These are phyloP conservation scores for Salvia rosmarinus DNA, from an alignment of 257 asterid species.

Conservation along the genomic window DNA sequence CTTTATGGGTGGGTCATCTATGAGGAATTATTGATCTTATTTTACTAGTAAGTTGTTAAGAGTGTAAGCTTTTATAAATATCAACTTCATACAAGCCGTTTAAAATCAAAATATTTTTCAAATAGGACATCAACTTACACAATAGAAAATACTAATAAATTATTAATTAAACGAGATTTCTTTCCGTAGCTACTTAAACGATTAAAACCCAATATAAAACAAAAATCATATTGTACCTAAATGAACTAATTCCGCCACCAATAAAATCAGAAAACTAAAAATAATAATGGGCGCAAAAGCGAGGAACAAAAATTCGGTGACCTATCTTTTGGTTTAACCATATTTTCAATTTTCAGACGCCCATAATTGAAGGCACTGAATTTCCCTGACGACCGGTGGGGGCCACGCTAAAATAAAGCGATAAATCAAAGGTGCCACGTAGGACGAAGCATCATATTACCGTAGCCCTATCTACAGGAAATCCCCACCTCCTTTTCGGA, in stretches of 20 bases:
- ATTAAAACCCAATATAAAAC: not conserved
- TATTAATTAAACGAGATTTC: not conserved
- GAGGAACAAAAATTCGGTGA: constrained; percentile 27
- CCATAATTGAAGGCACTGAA: constrained; percentile 1
- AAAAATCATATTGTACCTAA: not conserved
- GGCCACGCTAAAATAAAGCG: not conserved
- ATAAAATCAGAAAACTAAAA: not conserved
- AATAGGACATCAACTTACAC: too few species aligned
- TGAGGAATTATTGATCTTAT: too few species aligned
- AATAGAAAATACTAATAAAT: not conserved
- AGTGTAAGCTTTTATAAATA: too few species aligned
- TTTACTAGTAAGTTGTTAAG: too few species aligned
- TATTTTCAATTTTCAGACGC: too few species aligned
- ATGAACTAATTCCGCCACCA: not conserved
- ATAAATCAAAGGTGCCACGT: constrained; percentile 18
- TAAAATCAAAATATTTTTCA: too few species aligned
- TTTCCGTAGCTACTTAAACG: too few species aligned
- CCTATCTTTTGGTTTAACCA: not conserved
- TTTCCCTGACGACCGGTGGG: constrained; percentile 30
- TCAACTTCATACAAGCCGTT: too few species aligned
- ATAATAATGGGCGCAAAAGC: constrained; percentile 3
- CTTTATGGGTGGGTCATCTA: too few species aligned
- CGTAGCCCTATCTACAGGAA: not conserved
- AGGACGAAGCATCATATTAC: not conserved
- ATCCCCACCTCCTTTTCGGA: not conserved